Conservation (phyloP, 768 basidiomycete species). For the Fomitopsis serialis region DNA sequence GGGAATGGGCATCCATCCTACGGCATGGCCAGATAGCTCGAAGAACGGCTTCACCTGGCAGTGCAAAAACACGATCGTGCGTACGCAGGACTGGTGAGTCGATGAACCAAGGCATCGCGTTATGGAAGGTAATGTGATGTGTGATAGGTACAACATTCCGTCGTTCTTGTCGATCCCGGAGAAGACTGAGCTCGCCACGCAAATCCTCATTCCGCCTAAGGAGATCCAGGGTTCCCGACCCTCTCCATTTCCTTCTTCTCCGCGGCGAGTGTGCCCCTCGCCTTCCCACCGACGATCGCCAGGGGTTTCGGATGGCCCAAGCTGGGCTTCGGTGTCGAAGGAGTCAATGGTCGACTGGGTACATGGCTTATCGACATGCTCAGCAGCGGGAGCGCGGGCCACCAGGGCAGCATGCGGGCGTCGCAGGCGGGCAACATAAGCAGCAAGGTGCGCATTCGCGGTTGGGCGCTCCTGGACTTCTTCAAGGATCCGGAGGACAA, state of each 20-base stretch:
- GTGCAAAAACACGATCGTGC: slow-evolving; percentile 61
- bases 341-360: slow-evolving; percentile 74
- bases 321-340: slow-evolving; percentile 75
- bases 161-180: slow-evolving; percentile 82
- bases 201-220: slow-evolving; percentile 42
- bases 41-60: slow-evolving; percentile 76
- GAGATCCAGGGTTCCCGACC: slow-evolving; percentile 32
- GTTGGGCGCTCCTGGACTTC: slow-evolving; percentile 77
- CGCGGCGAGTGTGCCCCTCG: slow-evolving; percentile 75
- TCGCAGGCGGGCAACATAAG: slow-evolving; percentile 6
- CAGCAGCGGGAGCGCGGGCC: slow-evolving; percentile 3
- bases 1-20: slow-evolving; percentile 84
- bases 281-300: slow-evolving; percentile 71
- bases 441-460: slow-evolving; percentile 44
- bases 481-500: slow-evolving; percentile 51
- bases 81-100: slow-evolving; percentile 80
- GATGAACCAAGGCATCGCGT: not conserved
- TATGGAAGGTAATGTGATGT: not conserved
- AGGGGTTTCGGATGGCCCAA: slow-evolving; percentile 81
- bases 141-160: slow-evolving; percentile 68
- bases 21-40: slow-evolving; percentile 76
- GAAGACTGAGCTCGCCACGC: slow-evolving; percentile 58
- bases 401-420: not conserved
- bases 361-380: slow-evolving; percentile 64
- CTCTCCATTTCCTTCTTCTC: slow-evolving; percentile 80